These are phyloP conservation scores for Cladophialophora yegresii DNA, from an alignment of 2,329 filamentous ascomycete species.

Conservation along the genomic window DNA sequence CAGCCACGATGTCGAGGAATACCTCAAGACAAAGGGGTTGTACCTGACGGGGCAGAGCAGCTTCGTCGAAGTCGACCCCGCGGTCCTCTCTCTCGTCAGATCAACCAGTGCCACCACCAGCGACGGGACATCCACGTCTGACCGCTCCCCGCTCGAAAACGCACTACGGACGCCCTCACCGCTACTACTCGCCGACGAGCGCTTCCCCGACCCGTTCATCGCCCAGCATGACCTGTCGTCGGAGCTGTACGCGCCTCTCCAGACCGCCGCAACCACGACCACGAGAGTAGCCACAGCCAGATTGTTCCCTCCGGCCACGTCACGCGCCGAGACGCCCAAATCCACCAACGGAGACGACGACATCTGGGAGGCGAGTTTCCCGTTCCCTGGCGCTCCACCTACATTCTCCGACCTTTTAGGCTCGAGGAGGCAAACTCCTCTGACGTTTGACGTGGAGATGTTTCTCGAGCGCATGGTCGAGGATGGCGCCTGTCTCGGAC, in stretches of 20 bases:
- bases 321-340: not conserved
- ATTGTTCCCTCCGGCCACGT: not conserved
- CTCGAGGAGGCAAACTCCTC: not conserved
- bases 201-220: constrained; percentile 16
- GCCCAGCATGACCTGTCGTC: constrained; percentile 9
- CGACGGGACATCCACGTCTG: constrained; percentile 14
- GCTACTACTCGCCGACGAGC: constrained; percentile 6
- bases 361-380: constrained; percentile 18
- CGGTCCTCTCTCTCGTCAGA: constrained; percentile 16
- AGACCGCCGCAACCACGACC: not conserved
- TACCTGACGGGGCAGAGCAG: constrained; percentile 39
- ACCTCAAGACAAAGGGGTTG: constrained; percentile 56
- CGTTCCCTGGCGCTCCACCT: not conserved
- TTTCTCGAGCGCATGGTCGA: constrained; percentile 37
- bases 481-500: constrained; percentile 40
- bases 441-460: constrained; percentile 34
- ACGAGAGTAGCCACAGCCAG: not conserved
- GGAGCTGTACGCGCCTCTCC: constrained; percentile 12
- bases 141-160: constrained; percentile 16
- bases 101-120: not conserved
- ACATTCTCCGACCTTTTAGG: constrained; percentile 14
- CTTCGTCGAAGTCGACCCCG: constrained; percentile 36
- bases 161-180: constrained; percentile 26
- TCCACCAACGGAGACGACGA: not conserved
- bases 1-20: constrained; percentile 72